Evolutionary conservation across 1,139 yeast genomes (phyloP), one percentile per base, ranked within the genome.

Genomic region (Yamadazyma jaroonii): DNA sequence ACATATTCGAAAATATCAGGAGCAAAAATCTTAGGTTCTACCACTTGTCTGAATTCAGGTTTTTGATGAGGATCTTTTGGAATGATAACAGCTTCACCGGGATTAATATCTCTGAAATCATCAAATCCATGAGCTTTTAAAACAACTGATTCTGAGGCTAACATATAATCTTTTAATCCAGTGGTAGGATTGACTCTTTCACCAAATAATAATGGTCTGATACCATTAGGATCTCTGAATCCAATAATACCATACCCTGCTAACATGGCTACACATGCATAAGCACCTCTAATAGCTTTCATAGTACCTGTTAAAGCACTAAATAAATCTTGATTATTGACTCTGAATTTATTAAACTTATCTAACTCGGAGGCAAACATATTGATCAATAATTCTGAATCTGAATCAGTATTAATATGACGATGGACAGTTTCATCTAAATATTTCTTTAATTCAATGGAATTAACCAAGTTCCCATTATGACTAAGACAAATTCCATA

Each of bases 1-100:
- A 92, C 99, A 58, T 89, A 94, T 65, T 92, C 99, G 54, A 92
- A 92, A 49, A 92, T 82, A 65, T 94, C 98, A 3, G 99, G 99
- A 8, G 96, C 81, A 62, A 89, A 90, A 2, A 82, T 62, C 56
- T 74, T 71, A 43, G 83, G 77, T 43, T 85, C 81, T n/a, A 83
- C 92, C 38, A 90, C 88, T 66, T 92, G 98, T 49, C 79, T 79
- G 59, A 87, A 81, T 56, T 87, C 92, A 6, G 96, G 96, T 46
- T 62, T 61, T 35, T 55, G 44, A 3, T 43, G 32, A n/a, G 50
- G 47, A 35, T 52, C 59, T 61, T 89, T 89, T 45, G 88, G 89
- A 50, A 92, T 84, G 48, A 94, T 86, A 33, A 92, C 95, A 9
- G 96, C 97, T 65, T 94, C 96, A 54, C 99, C 99, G 1, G 98